Conservation (phyloP, 257 asterid species). For the Cruciata laevipes region DNA sequence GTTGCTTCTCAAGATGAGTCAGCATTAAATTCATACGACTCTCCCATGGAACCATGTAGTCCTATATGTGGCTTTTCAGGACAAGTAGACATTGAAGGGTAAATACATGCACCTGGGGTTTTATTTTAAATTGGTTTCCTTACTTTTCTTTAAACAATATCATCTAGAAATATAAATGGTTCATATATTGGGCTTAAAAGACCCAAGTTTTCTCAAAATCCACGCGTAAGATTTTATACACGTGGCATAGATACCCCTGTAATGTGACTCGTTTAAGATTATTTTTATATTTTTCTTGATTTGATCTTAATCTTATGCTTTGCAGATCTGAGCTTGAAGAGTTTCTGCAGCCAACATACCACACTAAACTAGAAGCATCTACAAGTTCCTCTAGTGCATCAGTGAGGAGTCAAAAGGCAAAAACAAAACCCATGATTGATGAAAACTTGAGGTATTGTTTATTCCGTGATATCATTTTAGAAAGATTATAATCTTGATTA, state of each 20-base stretch:
- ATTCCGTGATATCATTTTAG: not conserved
- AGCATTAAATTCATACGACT: constrained; percentile 66
- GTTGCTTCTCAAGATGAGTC: constrained; percentile 64
- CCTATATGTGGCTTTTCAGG: constrained; percentile 56
- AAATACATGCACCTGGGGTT: constrained; percentile 19
- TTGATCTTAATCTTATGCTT: constrained; percentile 12
- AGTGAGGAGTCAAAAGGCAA: constrained; percentile 12
- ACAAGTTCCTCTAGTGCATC: constrained; percentile 21
- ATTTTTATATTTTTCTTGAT: constrained; percentile 6
- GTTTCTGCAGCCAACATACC: constrained; percentile 19
- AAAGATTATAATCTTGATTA: not conserved
- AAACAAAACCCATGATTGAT: constrained; percentile 14
- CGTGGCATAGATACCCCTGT: not conserved
- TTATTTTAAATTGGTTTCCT: not conserved
- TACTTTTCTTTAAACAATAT: not conserved
- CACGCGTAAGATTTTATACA: not conserved
- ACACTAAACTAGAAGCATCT: constrained; percentile 22
- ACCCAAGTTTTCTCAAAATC: not conserved
- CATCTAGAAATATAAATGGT: not conserved
- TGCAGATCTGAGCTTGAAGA: constrained; percentile 20
- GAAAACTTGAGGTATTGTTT: constrained; percentile 16
- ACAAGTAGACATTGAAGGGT: constrained; percentile 67
- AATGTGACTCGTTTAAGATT: not conserved
- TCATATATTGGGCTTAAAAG: not conserved
- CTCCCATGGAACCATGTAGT: constrained; percentile 81